Percentiles rank a stretch among this genome's conserved stretches.
phyloP scores from a whole-genome alignment of 345 rosid genomes.

The Combretum micranthum region DNA sequence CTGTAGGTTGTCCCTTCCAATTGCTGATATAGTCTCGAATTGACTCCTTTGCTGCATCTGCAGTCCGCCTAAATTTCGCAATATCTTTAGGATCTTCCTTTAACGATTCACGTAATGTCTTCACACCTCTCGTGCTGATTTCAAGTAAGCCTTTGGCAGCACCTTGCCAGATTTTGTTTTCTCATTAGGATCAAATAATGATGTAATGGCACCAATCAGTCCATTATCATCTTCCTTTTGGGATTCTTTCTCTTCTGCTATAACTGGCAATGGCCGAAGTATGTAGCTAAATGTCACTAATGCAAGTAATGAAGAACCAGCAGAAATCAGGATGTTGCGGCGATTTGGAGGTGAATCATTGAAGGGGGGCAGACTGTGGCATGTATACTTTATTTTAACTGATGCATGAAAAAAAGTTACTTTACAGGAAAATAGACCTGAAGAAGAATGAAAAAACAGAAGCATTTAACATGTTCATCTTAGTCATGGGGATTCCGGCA shows the following conservation, averaged over 20 bases:
- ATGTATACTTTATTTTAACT: slow-evolving; percentile 26
- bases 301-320: slow-evolving; percentile 24
- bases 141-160: slow-evolving; percentile 84
- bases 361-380: slow-evolving; percentile 10
- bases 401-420: slow-evolving; percentile 8
- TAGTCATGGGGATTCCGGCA: no score
- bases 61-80: slow-evolving; percentile 67
- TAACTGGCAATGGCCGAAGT: slow-evolving; percentile 20
- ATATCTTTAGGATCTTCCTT: slow-evolving; percentile 70
- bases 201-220: slow-evolving; percentile 50
- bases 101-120: slow-evolving; percentile 65
- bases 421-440: no score
- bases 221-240: slow-evolving; percentile 39
- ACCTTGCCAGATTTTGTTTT: slow-evolving; percentile 67
- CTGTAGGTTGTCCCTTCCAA: slow-evolving; percentile 66
- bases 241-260: slow-evolving; percentile 28
- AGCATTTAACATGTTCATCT: no score
- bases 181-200: slow-evolving; percentile 75
- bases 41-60: slow-evolving; percentile 88
- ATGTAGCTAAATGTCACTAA: slow-evolving; percentile 20
- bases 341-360: slow-evolving; percentile 23
- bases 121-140: slow-evolving; percentile 77
- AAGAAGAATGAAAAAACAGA: no score
- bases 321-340: slow-evolving; percentile 21
- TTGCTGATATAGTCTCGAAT: slow-evolving; percentile 69